phyloP scores from a whole-genome alignment of 1,284 basidiomycete genomes.

The Cutaneotrichosporon mucoides region DNA sequence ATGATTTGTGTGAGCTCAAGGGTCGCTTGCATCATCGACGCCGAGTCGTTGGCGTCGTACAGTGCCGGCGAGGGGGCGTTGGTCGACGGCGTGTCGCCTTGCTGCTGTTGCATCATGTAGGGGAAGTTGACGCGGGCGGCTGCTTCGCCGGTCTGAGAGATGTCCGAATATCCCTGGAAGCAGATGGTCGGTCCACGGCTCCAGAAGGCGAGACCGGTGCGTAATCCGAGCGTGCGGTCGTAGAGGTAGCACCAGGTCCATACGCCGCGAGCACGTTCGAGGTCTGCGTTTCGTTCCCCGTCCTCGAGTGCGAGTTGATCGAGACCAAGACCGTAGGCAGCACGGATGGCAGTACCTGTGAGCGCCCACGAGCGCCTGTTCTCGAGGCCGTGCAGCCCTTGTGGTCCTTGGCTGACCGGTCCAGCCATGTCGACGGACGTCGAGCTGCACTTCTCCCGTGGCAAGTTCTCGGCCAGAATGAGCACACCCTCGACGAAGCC shows the following conservation, averaged over 20 bases:
- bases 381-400: slow-evolving; percentile 42
- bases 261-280: slow-evolving; percentile 47
- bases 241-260: slow-evolving; percentile 53
- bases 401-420: slow-evolving; percentile 21
- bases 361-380: slow-evolving; percentile 49
- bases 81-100: too few relatives aligned
- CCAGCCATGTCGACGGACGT: slow-evolving; percentile 20
- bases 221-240: slow-evolving; percentile 48
- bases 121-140: slow-evolving; percentile 48
- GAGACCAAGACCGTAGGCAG: slow-evolving; percentile 45
- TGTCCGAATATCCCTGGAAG: slow-evolving; percentile 45
- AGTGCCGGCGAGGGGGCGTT: slow-evolving; percentile 2
- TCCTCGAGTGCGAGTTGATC: slow-evolving; percentile 44
- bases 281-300: slow-evolving; percentile 31
- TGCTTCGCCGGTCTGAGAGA: slow-evolving; percentile 42
- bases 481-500: slow-evolving; percentile 50
- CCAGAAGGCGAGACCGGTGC: slow-evolving; percentile 51
- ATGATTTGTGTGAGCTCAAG: slow-evolving; percentile 51
- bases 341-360: slow-evolving; percentile 48
- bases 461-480: slow-evolving; percentile 46
- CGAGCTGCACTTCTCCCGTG: slow-evolving; percentile 22
- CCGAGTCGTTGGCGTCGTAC: slow-evolving; percentile 27
- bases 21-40: slow-evolving; percentile 40
- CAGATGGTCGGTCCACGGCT: slow-evolving; percentile 48
- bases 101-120: slow-evolving; percentile 33